Evolutionary conservation across 2,329 filamentous ascomycete genomes (phyloP), one percentile per base, ranked within the genome.

Genomic region (Talaromyces sp.): DNA sequence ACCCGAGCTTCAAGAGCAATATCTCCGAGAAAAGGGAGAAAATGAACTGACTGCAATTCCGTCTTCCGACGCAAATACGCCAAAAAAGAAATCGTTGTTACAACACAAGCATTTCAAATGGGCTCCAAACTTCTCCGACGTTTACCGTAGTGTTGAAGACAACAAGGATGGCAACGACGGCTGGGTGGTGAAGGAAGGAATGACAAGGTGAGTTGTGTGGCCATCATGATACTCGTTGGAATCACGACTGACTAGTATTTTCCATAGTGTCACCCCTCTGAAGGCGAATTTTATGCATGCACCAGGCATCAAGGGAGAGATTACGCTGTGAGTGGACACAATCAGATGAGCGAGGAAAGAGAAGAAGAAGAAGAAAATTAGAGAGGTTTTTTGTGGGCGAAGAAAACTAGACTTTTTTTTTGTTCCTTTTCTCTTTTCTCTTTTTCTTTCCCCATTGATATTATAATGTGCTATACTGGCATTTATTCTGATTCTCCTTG

Each of bases 71-170:
- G 53, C 27, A 62, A 56, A 21, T 64, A 64, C 60, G 66, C 50
- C 38, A 8, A 70, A 52, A 71, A 71, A 65, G 65, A 68, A 72
- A 67, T 43, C 77, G 46, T 78, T 82, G 31, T 87, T 91, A 72
- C 83, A 80, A 59, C 91, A 96, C 75, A 91, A 90, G 73, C 90
- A 96, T 75, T 98, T 97, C 81, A 96, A 93, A 77, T 98, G 95
- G 95, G 86, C 90, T 54, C 95, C 93, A 2, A 86, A 85, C 64
- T 95, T 98, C 75, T 82, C 85, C 35, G 93, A 96, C 74, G 91
- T 98, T 2, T 91, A 91, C 74, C 85, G 89, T 71, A 93, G 89
- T 66, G 92, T 97, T n/a, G 86, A 92, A 67, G 84, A 89, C 65
- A 86, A 88, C 43, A 80, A 81, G 32, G 89, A 90, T 4, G 92